Evolutionary conservation across 176 grass and related monocot species (phyloP), one percentile per base, ranked within the genome.

Genomic region (Poa pratensis): DNA sequence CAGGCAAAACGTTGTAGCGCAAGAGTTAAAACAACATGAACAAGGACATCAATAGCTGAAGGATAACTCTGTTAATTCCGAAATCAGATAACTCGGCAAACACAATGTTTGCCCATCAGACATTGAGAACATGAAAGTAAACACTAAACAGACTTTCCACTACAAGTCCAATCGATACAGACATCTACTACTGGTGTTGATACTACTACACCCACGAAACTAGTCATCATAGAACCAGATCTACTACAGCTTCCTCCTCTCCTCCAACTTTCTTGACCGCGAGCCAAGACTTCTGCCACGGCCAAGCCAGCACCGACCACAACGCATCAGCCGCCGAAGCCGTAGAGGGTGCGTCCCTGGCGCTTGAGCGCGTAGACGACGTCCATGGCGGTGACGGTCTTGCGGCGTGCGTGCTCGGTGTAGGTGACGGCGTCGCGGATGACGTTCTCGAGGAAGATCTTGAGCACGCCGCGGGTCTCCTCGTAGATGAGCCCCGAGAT

Each of bases 361-460:
- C 93, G 90, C 85, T 98, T 98, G 85, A 98, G 95, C 50, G 93
- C 91, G 27, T 95, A 98, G 54, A 98, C 93, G 32, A 98, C 91
- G 63, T 98, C 95, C 91, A 98, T 98, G 83, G 95, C 91, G 48
- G 95, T 98, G 65, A 98, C 91, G 22, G 93, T 98, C 89, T 98
- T 98, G 80, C 95, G 89, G 83, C 95, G 86, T 46, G 95, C 89
- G 72, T 95, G 95, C 87, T 98, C 93, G 0, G 95, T 98, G 85
- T 98, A 98, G 70, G 95, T 98, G 76, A 98, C 93, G 23, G 93
- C 95, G 34, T 98, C 95, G 69, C 93, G 92, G 82, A 98, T 98
- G 63, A 98, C 91, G 57, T 98, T 98, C 93, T 98, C 93, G 22
- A 97, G 93, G 77, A 97, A 97, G 91, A 97, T 95, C 95, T 97